Base-by-base conservation (phyloP, 2,329 filamentous ascomycete species). In the Cryphonectria carpinicola region DNA sequence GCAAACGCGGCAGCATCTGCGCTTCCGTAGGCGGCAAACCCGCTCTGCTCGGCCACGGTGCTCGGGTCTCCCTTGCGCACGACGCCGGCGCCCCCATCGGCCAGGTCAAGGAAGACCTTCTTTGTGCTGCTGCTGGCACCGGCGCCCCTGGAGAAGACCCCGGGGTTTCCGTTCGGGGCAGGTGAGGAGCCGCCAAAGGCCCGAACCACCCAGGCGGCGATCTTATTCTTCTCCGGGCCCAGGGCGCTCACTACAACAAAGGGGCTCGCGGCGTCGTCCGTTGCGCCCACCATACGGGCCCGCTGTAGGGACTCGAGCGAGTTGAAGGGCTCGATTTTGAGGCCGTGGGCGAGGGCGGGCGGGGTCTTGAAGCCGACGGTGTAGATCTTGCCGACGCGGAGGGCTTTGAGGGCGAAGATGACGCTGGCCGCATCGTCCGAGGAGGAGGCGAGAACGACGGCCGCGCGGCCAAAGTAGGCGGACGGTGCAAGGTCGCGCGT, bases 1-100 rank as follows among this genome's bases (percentile, higher is more conserved):
- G 92, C 95, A 82, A 94, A 96, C 0, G 93, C 93, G 70, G 90
- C 91, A 43, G 94, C 92, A 79, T 97, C 93, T 35, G 91, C 92
- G 25, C 91, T 88, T 1, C 92, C 92, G 78, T 95, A 96, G 8
- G 92, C 90, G 35, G 90, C 91, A 85, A 94, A 97, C 0, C 93
- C 93, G 69, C 89, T 90, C 76, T 90, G 87, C 76, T 90, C 88
- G 1, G 93, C 93, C 28, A 94, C 87, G 7, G 87, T 84, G 39
- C 91, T 83, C 1, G 92, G 91, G 78, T 95, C 86, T 5, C 87
- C 87, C 75, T 90, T 92, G 68, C 90, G 86, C 22, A 87, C 86
- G 3, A 84, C 82, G 35, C 78, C 74, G n/a, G 87, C 88, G 43
- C 79, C 74, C 28, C 88, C 88, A 73, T 90, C 90, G 2, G 92